A percentile compares a stretch with the other conserved stretches of the same genome.
Conservation (phyloP, 1,139 yeast species). For the Suhomyces taliae region DNA sequence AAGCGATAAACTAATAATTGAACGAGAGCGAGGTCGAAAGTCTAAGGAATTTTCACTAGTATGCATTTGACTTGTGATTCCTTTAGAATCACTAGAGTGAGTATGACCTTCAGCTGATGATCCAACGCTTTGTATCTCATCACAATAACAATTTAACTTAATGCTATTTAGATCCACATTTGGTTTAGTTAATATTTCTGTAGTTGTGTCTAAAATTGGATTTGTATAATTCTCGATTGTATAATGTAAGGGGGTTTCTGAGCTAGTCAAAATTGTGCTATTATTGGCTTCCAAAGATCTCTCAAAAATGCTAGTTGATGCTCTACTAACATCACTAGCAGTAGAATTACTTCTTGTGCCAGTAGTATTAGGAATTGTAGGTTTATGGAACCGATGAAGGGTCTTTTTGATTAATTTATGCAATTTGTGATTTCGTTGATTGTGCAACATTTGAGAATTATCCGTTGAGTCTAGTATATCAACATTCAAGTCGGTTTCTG, state of each 20-base stretch:
- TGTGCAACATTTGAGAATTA: neutral
- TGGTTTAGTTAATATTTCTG: constrained; percentile 32
- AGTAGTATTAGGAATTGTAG: neutral
- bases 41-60: constrained; percentile 5
- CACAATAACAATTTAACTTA: constrained; percentile 28
- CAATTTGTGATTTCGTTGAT: constrained; percentile 9
- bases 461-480: neutral
- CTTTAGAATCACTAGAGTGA: neutral
- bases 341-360: neutral
- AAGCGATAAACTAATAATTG: constrained; percentile 26
- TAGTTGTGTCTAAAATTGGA: constrained; percentile 34
- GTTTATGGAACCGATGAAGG: constrained; percentile 12
- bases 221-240: constrained; percentile 30
- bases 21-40: constrained; percentile 20
- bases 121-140: constrained; percentile 9
- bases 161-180: constrained; percentile 26
- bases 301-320: constrained; percentile 16
- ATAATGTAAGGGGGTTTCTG: constrained; percentile 26
- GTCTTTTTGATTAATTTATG: constrained; percentile 17
- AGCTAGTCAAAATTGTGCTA: constrained; percentile 14
- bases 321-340: neutral
- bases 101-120: constrained; percentile 2
- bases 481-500: neutral
- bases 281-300: constrained; percentile 15
- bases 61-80: constrained; percentile 1